These are phyloP conservation scores for Boletus speciosus DNA, from an alignment of 768 basidiomycete species.

Conservation along the genomic window DNA sequence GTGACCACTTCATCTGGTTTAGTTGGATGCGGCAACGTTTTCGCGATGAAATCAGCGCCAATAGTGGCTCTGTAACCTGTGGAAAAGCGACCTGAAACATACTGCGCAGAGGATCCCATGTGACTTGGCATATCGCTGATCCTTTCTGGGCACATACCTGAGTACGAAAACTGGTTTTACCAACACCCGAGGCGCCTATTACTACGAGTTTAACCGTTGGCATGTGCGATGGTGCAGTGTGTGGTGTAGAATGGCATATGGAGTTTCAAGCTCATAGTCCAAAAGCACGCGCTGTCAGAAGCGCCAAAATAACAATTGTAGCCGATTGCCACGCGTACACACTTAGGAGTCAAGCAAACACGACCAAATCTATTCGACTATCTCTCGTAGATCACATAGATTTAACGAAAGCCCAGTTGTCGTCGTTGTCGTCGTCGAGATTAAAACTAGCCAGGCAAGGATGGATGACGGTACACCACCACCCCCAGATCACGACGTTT, in stretches of 20 bases:
- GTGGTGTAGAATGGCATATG: conserved; percentile 13
- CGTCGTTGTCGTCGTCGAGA: not conserved
- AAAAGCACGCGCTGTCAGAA: conserved; percentile 1
- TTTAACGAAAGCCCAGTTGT: not conserved
- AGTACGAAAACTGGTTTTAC: conserved; percentile 76
- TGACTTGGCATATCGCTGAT: not conserved
- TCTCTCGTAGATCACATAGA: not conserved
- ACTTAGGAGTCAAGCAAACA: conserved; percentile 12
- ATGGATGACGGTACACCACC: conserved; percentile 34
- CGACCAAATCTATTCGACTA: conserved; percentile 6
- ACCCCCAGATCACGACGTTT: conserved; percentile 36
- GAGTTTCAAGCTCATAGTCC: conserved; percentile 9
- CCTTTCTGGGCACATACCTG: conserved; percentile 46
- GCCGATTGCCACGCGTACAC: conserved; percentile 7
- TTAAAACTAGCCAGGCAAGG: not conserved
- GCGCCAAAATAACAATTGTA: not conserved
- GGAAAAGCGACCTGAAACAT: conserved; percentile 72
- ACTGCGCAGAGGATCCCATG: conserved; percentile 39
- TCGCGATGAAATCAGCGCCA: conserved; percentile 85
- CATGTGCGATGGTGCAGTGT: conserved; percentile 37
- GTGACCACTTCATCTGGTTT: conserved; percentile 54
- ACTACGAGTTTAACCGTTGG: conserved; percentile 78
- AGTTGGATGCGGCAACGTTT: conserved; percentile 61
- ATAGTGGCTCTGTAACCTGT: conserved; percentile 81
- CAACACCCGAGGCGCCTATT: conserved; percentile 80